phyloP scores from a whole-genome alignment of 148 eudicot genomes.

The Persicaria tinctoria region DNA sequence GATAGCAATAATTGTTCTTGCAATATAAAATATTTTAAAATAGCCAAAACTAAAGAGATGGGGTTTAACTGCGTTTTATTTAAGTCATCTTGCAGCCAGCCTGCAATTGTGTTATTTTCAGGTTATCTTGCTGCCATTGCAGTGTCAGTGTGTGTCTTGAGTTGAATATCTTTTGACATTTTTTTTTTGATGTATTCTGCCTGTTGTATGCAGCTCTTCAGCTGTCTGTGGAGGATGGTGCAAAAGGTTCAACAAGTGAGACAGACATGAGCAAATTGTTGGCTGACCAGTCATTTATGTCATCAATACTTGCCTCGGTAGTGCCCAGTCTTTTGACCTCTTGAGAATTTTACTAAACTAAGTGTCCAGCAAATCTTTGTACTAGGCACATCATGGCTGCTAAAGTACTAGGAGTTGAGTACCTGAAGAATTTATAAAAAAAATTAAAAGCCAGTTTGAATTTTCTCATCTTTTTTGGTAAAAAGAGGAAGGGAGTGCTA shows the following conservation, averaged over 20 bases:
- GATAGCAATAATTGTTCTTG: not conserved
- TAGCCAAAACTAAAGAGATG: not conserved
- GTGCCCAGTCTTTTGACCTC: slow-evolving; percentile 10
- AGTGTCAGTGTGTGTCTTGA: not conserved
- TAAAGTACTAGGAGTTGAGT: not conserved
- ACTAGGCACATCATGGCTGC: not conserved
- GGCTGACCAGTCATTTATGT: slow-evolving; percentile 51
- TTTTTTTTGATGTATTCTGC: not conserved
- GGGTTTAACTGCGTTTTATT: not conserved
- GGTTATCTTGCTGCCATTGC: not conserved
- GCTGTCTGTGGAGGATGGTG: slow-evolving; percentile 45
- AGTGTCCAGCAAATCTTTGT: slow-evolving; percentile 1
- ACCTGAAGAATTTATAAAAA: not conserved
- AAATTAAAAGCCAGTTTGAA: not conserved
- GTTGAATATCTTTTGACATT: not conserved
- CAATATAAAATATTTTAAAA: not conserved
- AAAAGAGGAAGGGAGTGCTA: not conserved
- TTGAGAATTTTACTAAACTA: not conserved
- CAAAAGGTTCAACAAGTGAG: slow-evolving; percentile 35
- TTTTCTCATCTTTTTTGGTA: not conserved
- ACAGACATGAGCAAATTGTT: slow-evolving; percentile 45
- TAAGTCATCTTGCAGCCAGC: not conserved
- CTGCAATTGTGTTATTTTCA: not conserved
- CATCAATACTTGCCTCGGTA: slow-evolving; percentile 53
- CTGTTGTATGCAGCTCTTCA: slow-evolving; percentile 46